Base-by-base conservation (phyloP, 1,284 basidiomycete species). In the Papiliotrema laurentii region DNA sequence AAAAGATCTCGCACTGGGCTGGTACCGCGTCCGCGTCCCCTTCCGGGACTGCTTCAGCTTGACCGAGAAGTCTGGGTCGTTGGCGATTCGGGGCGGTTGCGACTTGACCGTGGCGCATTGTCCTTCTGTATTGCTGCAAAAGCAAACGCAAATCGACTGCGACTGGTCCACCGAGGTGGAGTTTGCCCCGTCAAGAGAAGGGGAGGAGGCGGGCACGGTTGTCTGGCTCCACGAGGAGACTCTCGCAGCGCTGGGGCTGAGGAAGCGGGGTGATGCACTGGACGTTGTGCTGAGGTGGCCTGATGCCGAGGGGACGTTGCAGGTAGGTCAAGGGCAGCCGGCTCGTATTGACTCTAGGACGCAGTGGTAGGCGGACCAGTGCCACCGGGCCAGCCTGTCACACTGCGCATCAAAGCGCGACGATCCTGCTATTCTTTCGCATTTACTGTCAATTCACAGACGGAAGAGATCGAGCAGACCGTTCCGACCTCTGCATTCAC, bases 161-260 rank as follows among this genome's bases (percentile, higher is more conserved):
- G 35, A 50, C 28, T 50, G 39, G 51, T 36, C 22, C 10, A 46
- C 49, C 5, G 26, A 37, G 43, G 11, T 48, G 24, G 40, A 37
- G 21, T 49, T 37, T 37, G 26, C 37, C 9, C 45, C 50, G 18
- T 36, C 39, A 2, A 22, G 30, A 14, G 34, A 43, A 4, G 52
- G 53, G 0, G 45, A 57, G 38, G 52, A 57, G 25, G 55, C 55
- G 3, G 55, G 55, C 7, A 54, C 53, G 18, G 38, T 43, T 5
- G 55, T 54, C 1, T 57, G 53, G 50, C 39, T 53, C 31, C 45
- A 39, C 37, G 45, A 49, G 28, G 39, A 36, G 35, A 40, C 35
- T 18, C 31, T 45, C 22, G 49, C 49, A 13, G n/a, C 44, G 2
- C 26, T 51, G 16, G 49, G 49, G 16, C 19, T 50, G 27, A 19